phyloP scores from a whole-genome alignment of 1,284 basidiomycete species.

The Leccinum pachyderme region DNA sequence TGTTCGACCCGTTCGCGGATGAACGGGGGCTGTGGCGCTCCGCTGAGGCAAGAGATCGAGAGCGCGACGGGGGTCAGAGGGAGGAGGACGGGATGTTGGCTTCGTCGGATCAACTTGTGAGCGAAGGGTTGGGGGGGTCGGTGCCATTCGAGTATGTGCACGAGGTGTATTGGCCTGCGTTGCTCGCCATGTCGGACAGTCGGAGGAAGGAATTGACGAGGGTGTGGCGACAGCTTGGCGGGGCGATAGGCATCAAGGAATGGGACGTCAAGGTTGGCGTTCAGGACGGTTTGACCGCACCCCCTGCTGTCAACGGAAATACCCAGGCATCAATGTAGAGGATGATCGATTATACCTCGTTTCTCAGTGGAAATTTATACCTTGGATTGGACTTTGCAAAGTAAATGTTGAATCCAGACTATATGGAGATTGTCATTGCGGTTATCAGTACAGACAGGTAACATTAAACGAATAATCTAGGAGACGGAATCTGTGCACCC shows the following conservation, averaged over 20 bases:
- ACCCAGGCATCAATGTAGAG: conserved; percentile 14
- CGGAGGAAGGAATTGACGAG: conserved; percentile 50
- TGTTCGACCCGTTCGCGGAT: conserved; percentile 58
- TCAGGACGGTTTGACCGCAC: conserved; percentile 12
- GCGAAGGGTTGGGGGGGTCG: conserved; percentile 60
- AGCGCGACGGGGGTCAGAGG: neutral
- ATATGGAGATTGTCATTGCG: conserved; percentile 20
- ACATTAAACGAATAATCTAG: conserved; percentile 28
- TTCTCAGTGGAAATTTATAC: neutral
- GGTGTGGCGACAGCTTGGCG: conserved; percentile 66
- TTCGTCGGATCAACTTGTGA: conserved; percentile 54
- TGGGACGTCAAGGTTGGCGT: conserved; percentile 48
- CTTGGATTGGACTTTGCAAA: neutral
- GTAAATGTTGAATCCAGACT: neutral
- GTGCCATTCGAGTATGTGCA: conserved; percentile 68
- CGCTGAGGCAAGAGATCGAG: conserved; percentile 16
- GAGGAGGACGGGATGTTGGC: conserved; percentile 54
- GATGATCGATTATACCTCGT: neutral
- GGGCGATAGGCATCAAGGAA: conserved; percentile 63
- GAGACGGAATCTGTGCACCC: neutral
- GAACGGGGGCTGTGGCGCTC: conserved; percentile 25
- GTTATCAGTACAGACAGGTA: conserved; percentile 28
- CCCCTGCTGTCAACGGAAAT: neutral
- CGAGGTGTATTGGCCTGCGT: conserved; percentile 69
- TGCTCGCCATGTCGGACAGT: conserved; percentile 55